phyloP scores from a whole-genome alignment of 495 filamentous ascomycete genomes.

The Penicillium waksmanii region DNA sequence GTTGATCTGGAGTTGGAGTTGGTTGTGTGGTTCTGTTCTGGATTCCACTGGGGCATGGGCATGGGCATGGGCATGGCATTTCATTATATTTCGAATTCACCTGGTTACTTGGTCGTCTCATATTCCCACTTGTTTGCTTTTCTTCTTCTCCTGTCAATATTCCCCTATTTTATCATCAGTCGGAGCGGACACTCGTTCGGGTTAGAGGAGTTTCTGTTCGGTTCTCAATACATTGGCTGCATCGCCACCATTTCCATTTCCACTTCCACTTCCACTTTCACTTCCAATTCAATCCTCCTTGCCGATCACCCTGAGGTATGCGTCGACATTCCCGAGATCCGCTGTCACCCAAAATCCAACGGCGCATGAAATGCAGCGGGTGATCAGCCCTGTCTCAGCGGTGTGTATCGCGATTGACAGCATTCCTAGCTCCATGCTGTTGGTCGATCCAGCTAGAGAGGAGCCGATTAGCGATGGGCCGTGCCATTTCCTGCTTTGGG shows the following conservation, averaged over 20 bases:
- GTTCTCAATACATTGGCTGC: not conserved
- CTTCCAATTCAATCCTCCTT: not conserved
- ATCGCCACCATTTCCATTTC: not conserved
- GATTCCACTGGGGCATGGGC: not conserved
- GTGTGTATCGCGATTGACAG: conserved; percentile 21
- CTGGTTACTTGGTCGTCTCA: not conserved
- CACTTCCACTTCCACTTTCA: not conserved
- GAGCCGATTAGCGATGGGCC: conserved; percentile 6
- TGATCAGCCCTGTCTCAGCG: conserved; percentile 3
- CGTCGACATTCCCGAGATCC: conserved; percentile 6
- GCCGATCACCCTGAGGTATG: conserved; percentile 5
- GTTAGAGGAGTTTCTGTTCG: not conserved
- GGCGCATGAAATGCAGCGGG: conserved; percentile 6
- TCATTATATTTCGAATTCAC: not conserved
- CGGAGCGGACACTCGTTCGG: conserved; percentile 1
- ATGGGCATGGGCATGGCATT: not conserved
- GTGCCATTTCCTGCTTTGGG: conserved; percentile 13
- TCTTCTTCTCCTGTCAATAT: conserved; percentile 5
- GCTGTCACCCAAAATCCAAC: not conserved
- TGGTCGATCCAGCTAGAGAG: conserved; percentile 17
- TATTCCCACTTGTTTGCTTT: not conserved
- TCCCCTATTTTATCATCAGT: not conserved
- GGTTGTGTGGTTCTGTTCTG: not conserved
- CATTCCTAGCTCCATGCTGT: conserved; percentile 21
- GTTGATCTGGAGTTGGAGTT: not conserved